These are phyloP conservation scores for Mangifera indica DNA, from an alignment of 345 rosid genomes.

Conservation along the genomic window DNA sequence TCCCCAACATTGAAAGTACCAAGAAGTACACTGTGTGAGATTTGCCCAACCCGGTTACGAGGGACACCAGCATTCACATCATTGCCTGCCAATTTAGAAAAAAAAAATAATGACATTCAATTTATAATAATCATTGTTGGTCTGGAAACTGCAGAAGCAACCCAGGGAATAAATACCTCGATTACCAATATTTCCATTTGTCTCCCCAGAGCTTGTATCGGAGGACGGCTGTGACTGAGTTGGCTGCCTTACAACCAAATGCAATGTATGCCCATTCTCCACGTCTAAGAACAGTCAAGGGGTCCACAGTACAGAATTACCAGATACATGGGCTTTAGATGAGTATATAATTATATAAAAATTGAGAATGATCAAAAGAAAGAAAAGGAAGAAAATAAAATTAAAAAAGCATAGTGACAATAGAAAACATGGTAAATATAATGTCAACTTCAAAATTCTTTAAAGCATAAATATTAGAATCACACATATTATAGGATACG, in stretches of 20 bases:
- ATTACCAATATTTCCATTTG: conserved; percentile 45
- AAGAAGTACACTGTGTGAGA: conserved; percentile 84
- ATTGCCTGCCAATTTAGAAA: conserved; percentile 47
- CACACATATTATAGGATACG: conserved; percentile 57
- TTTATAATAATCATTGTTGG: neutral
- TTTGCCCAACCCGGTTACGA: conserved; percentile 59
- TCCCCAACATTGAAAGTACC: conserved; percentile 82
- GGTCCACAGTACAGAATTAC: conserved; percentile 4
- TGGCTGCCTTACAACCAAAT: conserved; percentile 83
- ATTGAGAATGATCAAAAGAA: neutral
- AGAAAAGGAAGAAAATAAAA: neutral
- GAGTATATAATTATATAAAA: conserved; percentile 11
- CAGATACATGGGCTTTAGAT: neutral
- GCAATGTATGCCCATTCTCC: conserved; percentile 93
- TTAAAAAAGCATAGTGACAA: neutral
- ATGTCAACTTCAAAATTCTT: neutral
- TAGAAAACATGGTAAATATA: neutral
- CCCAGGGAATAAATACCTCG: conserved; percentile 35
- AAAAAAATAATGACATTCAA: neutral
- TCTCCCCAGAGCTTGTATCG: conserved; percentile 50
- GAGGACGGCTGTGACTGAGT: conserved; percentile 53
- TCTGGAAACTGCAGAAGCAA: conserved; percentile 6
- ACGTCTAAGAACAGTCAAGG: conserved; percentile 67
- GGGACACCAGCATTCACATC: conserved; percentile 51
- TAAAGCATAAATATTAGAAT: neutral